Conservation (phyloP, 345 rosid genomes). For the Bruguiera parviflora region DNA sequence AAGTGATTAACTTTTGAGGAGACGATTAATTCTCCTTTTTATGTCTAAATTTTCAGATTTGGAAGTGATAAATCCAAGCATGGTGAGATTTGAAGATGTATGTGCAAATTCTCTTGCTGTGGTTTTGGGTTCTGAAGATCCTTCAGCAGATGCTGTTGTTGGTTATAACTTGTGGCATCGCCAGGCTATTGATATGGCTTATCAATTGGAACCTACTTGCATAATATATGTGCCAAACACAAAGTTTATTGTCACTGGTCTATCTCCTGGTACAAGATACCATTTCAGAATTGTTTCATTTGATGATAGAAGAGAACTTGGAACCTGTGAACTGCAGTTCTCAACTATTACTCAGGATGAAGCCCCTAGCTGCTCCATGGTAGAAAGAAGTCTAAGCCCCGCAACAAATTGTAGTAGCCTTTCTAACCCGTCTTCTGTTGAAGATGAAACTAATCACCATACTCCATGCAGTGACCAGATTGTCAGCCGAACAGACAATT, state of each 20-base stretch:
- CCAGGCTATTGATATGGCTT: conserved; percentile 44
- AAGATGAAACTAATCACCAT: conserved; percentile 75
- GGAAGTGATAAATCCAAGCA: conserved; percentile 27
- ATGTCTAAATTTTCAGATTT: conserved; percentile 27
- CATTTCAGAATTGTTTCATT: conserved; percentile 58
- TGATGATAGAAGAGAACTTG: conserved; percentile 45
- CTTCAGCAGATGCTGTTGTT: conserved; percentile 36
- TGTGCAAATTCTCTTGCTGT: conserved; percentile 57
- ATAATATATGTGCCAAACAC: conserved; percentile 53
- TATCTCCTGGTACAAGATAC: conserved; percentile 66
- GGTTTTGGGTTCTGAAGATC: conserved; percentile 46
- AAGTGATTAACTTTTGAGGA: not conserved
- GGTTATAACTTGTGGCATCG: conserved; percentile 84
- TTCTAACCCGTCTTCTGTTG: conserved; percentile 77
- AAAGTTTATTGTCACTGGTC: conserved; percentile 60
- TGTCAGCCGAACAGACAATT: conserved; percentile 45
- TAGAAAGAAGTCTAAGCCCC: conserved; percentile 90
- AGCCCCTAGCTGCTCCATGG: conserved; percentile 36
- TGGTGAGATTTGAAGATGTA: conserved; percentile 65
- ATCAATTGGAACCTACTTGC: conserved; percentile 68
- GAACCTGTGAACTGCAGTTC: conserved; percentile 47
- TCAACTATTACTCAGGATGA: conserved; percentile 42
- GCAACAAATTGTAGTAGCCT: conserved; percentile 88
- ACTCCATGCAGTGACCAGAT: conserved; percentile 37
- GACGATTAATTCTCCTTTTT: too few relatives aligned